Evolutionary conservation across 371 early-diverging fungal species (phyloP).

Genomic region (Mucor velutinosus): DNA sequence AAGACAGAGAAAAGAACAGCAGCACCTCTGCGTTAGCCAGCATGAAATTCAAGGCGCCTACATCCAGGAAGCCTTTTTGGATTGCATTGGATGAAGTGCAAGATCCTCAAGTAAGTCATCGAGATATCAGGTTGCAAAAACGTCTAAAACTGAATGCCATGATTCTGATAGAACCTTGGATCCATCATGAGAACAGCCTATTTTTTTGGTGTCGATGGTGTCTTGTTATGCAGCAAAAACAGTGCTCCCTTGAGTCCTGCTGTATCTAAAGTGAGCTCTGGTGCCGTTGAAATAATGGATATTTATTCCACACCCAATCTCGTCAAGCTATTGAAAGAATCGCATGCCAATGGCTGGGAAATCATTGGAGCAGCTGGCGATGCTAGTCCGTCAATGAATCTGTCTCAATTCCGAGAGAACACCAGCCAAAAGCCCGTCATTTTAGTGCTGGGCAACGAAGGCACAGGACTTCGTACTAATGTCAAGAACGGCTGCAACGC

Average conservation of each 20-base stretch:
- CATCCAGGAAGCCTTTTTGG: constrained; percentile 39
- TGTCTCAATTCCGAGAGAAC: background rate
- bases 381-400: constrained; percentile 8
- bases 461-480: constrained; percentile 53
- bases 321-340: constrained; percentile 46
- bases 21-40: background rate
- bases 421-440: constrained; percentile 34
- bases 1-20: background rate
- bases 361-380: constrained; percentile 54
- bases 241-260: constrained; percentile 59
- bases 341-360: constrained; percentile 53
- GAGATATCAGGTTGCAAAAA: background rate
- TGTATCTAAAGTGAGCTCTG: constrained; percentile 67
- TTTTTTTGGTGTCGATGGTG: constrained; percentile 67
- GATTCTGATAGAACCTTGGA: constrained; percentile 57
- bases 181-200: constrained; percentile 64
- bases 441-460: constrained; percentile 72
- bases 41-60: background rate
- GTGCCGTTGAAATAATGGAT: constrained; percentile 64
- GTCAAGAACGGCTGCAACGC: constrained; percentile 46
- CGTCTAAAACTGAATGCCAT: background rate
- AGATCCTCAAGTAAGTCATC: constrained; percentile 59
- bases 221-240: constrained; percentile 56
- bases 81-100: constrained; percentile 63
- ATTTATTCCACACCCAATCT: constrained; percentile 54